phyloP scores from a whole-genome alignment of 2,329 filamentous ascomycete genomes.

The Bretziella fagacearum region DNA sequence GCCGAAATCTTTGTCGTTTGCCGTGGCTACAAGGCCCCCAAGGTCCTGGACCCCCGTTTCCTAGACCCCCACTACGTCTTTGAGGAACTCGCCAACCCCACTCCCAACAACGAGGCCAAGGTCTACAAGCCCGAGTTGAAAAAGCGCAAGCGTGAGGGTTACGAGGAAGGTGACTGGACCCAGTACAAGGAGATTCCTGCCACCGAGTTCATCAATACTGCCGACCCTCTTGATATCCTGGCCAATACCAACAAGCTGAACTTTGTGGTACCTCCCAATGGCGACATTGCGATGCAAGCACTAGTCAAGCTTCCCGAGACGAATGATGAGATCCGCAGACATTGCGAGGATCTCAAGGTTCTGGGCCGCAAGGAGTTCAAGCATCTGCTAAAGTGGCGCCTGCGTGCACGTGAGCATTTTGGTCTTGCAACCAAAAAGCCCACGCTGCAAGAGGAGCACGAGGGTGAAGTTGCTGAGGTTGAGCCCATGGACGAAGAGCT shows the following conservation, averaged over 20 bases:
- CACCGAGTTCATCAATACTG: constrained; percentile 85
- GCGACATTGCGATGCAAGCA: constrained; percentile 73
- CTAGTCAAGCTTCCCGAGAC: constrained; percentile 76
- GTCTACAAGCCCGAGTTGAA: constrained; percentile 96
- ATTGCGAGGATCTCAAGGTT: constrained; percentile 73
- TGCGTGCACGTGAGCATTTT: constrained; percentile 80
- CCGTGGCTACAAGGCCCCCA: constrained; percentile 86
- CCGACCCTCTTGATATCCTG: constrained; percentile 82
- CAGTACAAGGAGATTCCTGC: constrained; percentile 81
- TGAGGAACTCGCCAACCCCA: constrained; percentile 69
- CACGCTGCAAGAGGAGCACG: constrained; percentile 27
- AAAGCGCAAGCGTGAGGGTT: constrained; percentile 94
- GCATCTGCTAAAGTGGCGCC: constrained; percentile 69
- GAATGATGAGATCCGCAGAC: constrained; percentile 60
- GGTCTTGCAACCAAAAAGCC: constrained; percentile 65
- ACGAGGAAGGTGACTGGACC: constrained; percentile 87
- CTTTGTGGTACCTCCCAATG: constrained; percentile 64
- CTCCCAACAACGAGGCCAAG: constrained; percentile 91
- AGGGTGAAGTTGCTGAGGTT: constrained; percentile 63
- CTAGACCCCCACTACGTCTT: constrained; percentile 82
- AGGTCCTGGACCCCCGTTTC: constrained; percentile 81
- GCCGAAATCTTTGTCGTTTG: constrained; percentile 98
- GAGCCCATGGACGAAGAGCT: constrained; percentile 91
- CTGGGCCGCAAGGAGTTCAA: constrained; percentile 92
- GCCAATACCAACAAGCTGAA: constrained; percentile 70